phyloP scores from a whole-genome alignment of 140 eudicot genomes.

The Senecio squalidus region DNA sequence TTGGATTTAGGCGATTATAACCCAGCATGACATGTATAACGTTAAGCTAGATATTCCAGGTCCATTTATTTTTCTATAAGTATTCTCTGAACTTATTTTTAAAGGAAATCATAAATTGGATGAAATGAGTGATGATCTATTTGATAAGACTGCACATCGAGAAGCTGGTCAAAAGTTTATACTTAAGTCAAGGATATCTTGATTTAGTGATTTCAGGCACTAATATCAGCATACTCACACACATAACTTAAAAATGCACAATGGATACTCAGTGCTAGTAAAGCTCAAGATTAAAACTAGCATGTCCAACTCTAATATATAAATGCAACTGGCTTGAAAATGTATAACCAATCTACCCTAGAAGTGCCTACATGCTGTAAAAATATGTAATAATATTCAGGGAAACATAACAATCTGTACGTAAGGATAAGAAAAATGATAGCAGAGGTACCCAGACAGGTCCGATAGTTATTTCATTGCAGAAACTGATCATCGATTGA shows the following conservation, averaged over 20 bases:
- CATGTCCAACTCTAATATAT: background rate
- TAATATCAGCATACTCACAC: background rate
- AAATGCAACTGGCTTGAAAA: no score
- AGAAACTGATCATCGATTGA: no score
- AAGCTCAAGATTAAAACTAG: slow-evolving; percentile 5
- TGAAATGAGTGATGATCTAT: background rate
- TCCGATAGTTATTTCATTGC: no score
- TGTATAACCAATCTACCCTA: background rate
- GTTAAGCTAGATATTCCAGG: background rate
- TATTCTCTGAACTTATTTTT: background rate
- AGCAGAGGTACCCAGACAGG: no score
- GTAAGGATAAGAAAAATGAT: background rate
- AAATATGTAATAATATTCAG: no score
- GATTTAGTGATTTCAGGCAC: background rate
- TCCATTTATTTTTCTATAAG: no score
- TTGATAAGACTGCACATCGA: slow-evolving; percentile 1
- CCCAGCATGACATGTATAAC: no score
- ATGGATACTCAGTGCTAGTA: background rate
- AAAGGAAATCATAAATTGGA: background rate
- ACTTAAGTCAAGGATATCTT: slow-evolving; percentile 1
- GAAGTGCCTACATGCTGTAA: no score
- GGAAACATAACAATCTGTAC: background rate
- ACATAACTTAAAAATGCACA: background rate
- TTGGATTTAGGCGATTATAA: background rate
- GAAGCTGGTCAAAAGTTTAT: background rate